phyloP scores from a whole-genome alignment of 2,329 filamentous ascomycete species.

The Neonectria coccinea region DNA sequence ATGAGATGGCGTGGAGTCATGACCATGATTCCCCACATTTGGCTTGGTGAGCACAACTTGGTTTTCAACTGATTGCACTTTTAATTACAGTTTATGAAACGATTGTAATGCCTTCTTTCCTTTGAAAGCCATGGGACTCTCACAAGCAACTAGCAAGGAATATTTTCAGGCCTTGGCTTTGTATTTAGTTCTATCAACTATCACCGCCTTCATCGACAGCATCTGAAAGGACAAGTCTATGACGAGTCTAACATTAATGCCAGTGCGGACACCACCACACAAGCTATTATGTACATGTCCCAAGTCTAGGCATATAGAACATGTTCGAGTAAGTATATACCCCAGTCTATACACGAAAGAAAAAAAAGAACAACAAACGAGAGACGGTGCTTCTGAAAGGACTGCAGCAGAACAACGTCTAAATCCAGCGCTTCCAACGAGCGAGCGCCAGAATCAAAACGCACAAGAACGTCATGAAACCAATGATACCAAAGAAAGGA shows the following conservation, averaged over 20 bases:
- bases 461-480: slow-evolving; percentile 66
- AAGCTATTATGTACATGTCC: slow-evolving; percentile 19
- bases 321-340: slow-evolving; percentile 27
- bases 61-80: neutral
- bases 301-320: slow-evolving; percentile 27
- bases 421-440: slow-evolving; percentile 61
- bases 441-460: slow-evolving; percentile 60
- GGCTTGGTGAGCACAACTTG: neutral
- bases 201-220: neutral
- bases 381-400: slow-evolving; percentile 5
- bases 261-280: slow-evolving; percentile 15
- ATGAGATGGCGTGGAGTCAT: slow-evolving; percentile 3
- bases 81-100: neutral
- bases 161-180: neutral
- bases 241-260: slow-evolving; percentile 21
- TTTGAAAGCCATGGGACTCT: neutral
- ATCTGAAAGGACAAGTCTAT: slow-evolving; percentile 22
- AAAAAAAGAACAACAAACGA: slow-evolving; percentile 27
- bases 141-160: neutral
- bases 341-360: slow-evolving; percentile 34
- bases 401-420: slow-evolving; percentile 23
- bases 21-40: slow-evolving; percentile 1
- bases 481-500: slow-evolving; percentile 64
- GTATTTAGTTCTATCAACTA: neutral
- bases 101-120: neutral